These are phyloP conservation scores for Geotrichum fermentans DNA, from an alignment of 1,139 yeast species.

Conservation along the genomic window DNA sequence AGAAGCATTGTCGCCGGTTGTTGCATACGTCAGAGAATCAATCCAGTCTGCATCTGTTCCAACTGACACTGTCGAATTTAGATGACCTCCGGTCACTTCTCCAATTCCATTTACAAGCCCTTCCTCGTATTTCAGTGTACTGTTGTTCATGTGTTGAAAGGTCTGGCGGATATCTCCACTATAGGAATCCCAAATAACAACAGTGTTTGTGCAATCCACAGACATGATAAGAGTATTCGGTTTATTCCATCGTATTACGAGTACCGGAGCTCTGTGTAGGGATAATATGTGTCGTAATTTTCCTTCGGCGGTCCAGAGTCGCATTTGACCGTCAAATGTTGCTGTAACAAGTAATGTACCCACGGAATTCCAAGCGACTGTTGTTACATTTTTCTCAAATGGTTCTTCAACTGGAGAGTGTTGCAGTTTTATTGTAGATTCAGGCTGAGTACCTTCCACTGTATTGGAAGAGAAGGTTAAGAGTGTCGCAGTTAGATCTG, in stretches of 20 bases:
- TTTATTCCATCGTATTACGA: slow-evolving; percentile 49
- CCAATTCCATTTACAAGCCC: slow-evolving; percentile 9
- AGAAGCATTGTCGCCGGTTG: slow-evolving; percentile 55
- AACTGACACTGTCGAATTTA: slow-evolving; percentile 20
- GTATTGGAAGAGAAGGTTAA: slow-evolving; percentile 12
- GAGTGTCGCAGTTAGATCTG: slow-evolving; percentile 16
- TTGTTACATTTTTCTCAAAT: slow-evolving; percentile 31
- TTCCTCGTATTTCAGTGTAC: slow-evolving; percentile 9
- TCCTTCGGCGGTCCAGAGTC: slow-evolving; percentile 35
- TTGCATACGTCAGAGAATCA: slow-evolving; percentile 61
- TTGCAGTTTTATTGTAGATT: slow-evolving; percentile 4
- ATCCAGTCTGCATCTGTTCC: slow-evolving; percentile 70
- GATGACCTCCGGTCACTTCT: neutral
- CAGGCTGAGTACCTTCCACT: slow-evolving; percentile 7
- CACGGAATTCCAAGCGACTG: slow-evolving; percentile 32
- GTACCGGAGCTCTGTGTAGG: slow-evolving; percentile 51
- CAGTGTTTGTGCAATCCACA: slow-evolving; percentile 41
- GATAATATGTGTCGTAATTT: slow-evolving; percentile 53
- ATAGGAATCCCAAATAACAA: slow-evolving; percentile 52
- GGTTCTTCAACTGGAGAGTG: slow-evolving; percentile 18
- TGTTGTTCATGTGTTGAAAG: slow-evolving; percentile 20
- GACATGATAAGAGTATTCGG: slow-evolving; percentile 42
- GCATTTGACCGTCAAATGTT: slow-evolving; percentile 34
- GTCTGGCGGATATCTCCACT: slow-evolving; percentile 44
- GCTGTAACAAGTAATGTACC: slow-evolving; percentile 35